phyloP scores from a whole-genome alignment of 208 protist genomes.

The Crithidia thermophila region DNA sequence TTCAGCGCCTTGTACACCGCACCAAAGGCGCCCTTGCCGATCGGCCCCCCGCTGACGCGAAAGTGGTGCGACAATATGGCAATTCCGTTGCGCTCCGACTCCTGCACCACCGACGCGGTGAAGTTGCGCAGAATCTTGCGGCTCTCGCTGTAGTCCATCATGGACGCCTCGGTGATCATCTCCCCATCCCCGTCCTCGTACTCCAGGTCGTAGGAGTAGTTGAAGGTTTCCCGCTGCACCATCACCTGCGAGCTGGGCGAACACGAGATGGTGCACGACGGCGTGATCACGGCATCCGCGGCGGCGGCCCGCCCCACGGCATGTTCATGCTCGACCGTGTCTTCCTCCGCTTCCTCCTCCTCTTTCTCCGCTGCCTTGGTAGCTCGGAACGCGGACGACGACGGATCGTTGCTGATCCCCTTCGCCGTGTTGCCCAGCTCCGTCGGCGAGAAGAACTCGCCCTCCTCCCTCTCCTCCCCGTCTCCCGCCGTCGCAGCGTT shows the following conservation, averaged over 20 bases:
- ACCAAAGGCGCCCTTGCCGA: constrained; percentile 69
- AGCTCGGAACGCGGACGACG: neutral
- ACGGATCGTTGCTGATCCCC: neutral
- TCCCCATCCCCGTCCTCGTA: constrained; percentile 8
- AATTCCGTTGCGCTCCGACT: constrained; percentile 36
- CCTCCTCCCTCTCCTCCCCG: no score
- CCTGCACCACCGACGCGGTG: constrained; percentile 50
- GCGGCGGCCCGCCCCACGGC: neutral
- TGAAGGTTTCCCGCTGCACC: constrained; percentile 9
- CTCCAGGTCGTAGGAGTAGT: neutral
- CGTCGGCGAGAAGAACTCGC: no score
- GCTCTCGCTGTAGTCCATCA: constrained; percentile 19
- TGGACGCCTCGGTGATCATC: constrained; percentile 9
- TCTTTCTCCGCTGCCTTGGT: neutral
- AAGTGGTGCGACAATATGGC: constrained; percentile 51
- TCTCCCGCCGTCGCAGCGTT: no score
- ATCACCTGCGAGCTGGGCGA: constrained; percentile 20
- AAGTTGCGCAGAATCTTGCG: constrained; percentile 43
- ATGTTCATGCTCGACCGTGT: neutral
- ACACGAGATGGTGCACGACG: constrained; percentile 25
- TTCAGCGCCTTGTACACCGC: constrained; percentile 69
- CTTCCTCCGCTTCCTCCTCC: neutral
- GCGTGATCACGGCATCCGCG: constrained; percentile 1
- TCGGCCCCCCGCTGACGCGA: constrained; percentile 52
- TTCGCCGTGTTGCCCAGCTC: neutral